Base-by-base conservation (phyloP, 1,284 basidiomycete genomes). In the Melampsora larici-populina region DNA sequence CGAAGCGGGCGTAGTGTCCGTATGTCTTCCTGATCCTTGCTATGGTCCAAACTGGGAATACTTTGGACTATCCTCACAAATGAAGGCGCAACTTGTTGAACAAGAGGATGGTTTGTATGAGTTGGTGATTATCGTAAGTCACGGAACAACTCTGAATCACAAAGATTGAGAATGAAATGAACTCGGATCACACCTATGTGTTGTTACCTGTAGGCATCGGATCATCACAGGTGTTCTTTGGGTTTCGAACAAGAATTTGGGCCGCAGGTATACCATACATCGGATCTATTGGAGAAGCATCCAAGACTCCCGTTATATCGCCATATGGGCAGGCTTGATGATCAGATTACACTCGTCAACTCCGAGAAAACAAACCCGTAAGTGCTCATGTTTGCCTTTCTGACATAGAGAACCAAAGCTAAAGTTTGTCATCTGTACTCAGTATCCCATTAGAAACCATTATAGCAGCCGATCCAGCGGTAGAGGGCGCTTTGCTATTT, bases 331-430 rank as follows among this genome's bases (percentile, higher is more conserved):
- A 18, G 65, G 11, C n/a, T 67, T 43, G 65, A 67, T 26, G 65
- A 67, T 48, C 65, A 67, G 21, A 67, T 67, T 24, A 29, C 40
- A 3, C 65, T 67, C 13, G 40, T 40, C 6, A 67, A 40, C n/a
- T 67, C 65, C 4, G 65, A 67, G 36, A 67, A 67, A 48, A 67
- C 36, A 11, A 67, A 67, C 26, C 65, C 65, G 65, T 67, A 24
- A 67, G 65, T 17, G 2, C n/a, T 58, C 55, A 36, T 36, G 3
- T 55, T 4, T 5, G 18, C 15, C 3, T 24, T 24, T 15, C n/a
- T 58, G 6, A 6, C 3, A 24, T 24, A 2, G 7, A 26, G 4
- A 48, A 3, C 29, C 11, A 13, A 2, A 13, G 18, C 55, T 29
- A 3, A 17, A 58, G 2, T 8, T 1, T n/a, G 9, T n/a, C n/a